Evolutionary conservation across 129 eudicot species (phyloP).

Genomic region (Daucus carota): DH1_v3.0 NC_030383.2:401501-402000

Average conservation of each 20-base stretch:
- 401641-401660: conserved; percentile 19
- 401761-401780: conserved; percentile 9
- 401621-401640: conserved; percentile 25
- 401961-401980: conserved; percentile 32
- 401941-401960: conserved; percentile 19
- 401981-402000: conserved; percentile 57
- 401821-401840: neutral
- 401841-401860: conserved; percentile 3
- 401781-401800: conserved; percentile 21
- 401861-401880: conserved; percentile 14
- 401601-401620: conserved; percentile 27
- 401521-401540: conserved; percentile 24
- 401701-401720: conserved; percentile 21
- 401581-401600: conserved; percentile 30
- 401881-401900: conserved; percentile 14
- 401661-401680: conserved; percentile 29
- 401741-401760: neutral
- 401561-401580: conserved; percentile 49
- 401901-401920: conserved; percentile 24
- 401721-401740: conserved; percentile 11
- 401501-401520: conserved; percentile 46
- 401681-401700: conserved; percentile 29
- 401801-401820: conserved; percentile 18
- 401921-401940: conserved; percentile 26
- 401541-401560: conserved; percentile 50